Base-by-base conservation (phyloP, 2,329 filamentous ascomycete genomes). In the Rutstroemia sp. region DNA sequence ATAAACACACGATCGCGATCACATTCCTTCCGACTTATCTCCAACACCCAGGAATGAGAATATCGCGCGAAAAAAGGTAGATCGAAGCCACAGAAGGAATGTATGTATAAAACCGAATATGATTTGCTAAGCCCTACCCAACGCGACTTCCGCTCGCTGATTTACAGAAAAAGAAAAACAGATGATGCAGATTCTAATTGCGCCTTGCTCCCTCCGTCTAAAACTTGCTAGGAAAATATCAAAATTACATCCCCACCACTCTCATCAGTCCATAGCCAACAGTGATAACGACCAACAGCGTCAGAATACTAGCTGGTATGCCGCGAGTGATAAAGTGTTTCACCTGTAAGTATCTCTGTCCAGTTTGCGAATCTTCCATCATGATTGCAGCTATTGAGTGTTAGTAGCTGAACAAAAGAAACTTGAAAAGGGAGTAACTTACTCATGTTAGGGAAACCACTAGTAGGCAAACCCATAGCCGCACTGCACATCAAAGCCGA, bases 391-490 rank as follows among this genome's bases (percentile, higher is more conserved):
- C 90, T 95, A 61, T 46, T 2, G 38, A 48, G 39, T 27, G 51
- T 67, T 58, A 67, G 60, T 27, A 56, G 51, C 8, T 2, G 39
- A 58, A 30, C 50, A 54, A 19, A 3, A 41, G 27, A 17, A 19
- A 10, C 21, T 51, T 56, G 34, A 27, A 57, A 21, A 39, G 41
- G 10, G 56, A 27, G n/a, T 41, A 46, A 88, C 91, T 79, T 82
- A 96, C 92, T 99, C 94, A 99, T 99, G 65, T 99, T 99, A 1
- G 94, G 94, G 75, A 99, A 99, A 8, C 94, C 95, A 69, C 87
- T 92, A 0, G 94, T 99, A 2, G 94, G 94, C 72, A 99, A 73
- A 12, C 86, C 94, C 94, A 99, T 99, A 2, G 90, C 94, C n/a
- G 92, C 92, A 62, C 87, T 92, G 69, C 94, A 96, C 91, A 99